These are phyloP conservation scores for Limonium bicolor DNA, from an alignment of 148 eudicot species.

Conservation along the genomic window DNA sequence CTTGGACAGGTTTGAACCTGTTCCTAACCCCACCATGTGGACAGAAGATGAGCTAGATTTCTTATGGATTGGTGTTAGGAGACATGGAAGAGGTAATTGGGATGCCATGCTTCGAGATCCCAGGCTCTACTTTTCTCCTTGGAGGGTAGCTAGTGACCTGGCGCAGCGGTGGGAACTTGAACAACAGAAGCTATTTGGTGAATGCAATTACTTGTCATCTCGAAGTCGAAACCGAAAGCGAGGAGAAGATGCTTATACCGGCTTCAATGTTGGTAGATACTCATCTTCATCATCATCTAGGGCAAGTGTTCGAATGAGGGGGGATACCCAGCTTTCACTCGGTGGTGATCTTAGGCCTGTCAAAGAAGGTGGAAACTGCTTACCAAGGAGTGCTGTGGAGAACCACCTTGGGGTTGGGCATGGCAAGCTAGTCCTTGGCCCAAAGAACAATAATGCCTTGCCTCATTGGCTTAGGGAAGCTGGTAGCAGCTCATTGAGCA, in stretches of 20 bases:
- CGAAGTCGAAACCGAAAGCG: no score
- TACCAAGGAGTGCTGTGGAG: no score
- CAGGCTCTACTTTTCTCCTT: slow-evolving; percentile 33
- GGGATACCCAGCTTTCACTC: no score
- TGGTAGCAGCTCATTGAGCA: slow-evolving; percentile 1
- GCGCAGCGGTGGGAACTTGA: slow-evolving; percentile 44
- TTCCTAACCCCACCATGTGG: slow-evolving; percentile 20
- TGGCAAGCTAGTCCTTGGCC: slow-evolving; percentile 6
- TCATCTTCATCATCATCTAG: no score
- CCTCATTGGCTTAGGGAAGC: slow-evolving; percentile 35
- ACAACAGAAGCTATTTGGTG: slow-evolving; percentile 22
- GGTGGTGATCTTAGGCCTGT: no score
- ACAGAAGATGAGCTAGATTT: slow-evolving; percentile 54
- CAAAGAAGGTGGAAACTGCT: no score
- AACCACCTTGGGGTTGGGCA: no score
- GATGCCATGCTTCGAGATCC: slow-evolving; percentile 49
- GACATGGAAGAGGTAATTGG: slow-evolving; percentile 64
- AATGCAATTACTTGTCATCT: no score
- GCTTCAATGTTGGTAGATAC: no score
- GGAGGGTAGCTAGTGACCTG: slow-evolving; percentile 36
- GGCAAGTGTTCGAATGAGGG: no score
- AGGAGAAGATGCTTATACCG: slow-evolving; percentile 3
- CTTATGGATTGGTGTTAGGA: slow-evolving; percentile 58
- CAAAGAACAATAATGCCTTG: slow-evolving; percentile 5
- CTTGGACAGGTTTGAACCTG: slow-evolving; percentile 16